Percentiles rank a stretch among this genome's conserved stretches.
phyloP scores from a whole-genome alignment of 2,329 filamentous ascomycete species.

The Calonectria leucothoes region DNA sequence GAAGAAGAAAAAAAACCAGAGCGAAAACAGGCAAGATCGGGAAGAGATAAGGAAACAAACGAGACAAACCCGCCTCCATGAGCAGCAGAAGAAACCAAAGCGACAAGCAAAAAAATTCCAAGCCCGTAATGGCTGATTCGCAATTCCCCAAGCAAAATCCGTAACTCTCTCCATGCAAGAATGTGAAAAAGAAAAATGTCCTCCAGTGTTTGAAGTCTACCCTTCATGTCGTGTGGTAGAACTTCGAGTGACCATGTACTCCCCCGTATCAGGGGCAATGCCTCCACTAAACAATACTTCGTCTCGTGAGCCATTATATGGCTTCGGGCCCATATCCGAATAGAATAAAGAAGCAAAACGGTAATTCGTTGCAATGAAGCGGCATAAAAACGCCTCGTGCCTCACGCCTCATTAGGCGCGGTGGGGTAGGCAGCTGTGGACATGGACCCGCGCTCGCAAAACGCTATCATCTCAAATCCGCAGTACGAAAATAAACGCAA shows the following conservation, averaged over 20 bases:
- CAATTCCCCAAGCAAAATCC: slow-evolving; percentile 37
- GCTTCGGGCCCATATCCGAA: slow-evolving; percentile 15
- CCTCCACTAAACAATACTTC: slow-evolving; percentile 44
- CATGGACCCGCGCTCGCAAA: slow-evolving; percentile 11
- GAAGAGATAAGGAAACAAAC: slow-evolving; percentile 3
- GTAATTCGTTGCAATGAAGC: slow-evolving; percentile 30
- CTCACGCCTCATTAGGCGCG: not conserved
- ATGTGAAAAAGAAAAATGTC: slow-evolving; percentile 3
- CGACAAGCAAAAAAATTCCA: slow-evolving; percentile 25
- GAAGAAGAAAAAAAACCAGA: slow-evolving; percentile 14
- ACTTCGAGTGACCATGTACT: slow-evolving; percentile 28
- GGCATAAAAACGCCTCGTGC: slow-evolving; percentile 27
- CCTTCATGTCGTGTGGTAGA: slow-evolving; percentile 43
- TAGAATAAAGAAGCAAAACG: slow-evolving; percentile 17
- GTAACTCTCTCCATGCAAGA: slow-evolving; percentile 11
- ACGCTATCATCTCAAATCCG: not conserved
- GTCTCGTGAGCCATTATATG: slow-evolving; percentile 29
- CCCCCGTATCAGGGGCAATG: slow-evolving; percentile 28
- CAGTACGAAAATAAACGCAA: slow-evolving; percentile 18
- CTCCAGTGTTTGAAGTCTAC: slow-evolving; percentile 34
- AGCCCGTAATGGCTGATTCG: slow-evolving; percentile 26
- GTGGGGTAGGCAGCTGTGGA: slow-evolving; percentile 5
- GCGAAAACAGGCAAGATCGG: not conserved
- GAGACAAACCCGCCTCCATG: slow-evolving; percentile 3
- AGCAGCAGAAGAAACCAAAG: slow-evolving; percentile 13